phyloP scores from a whole-genome alignment of 208 protist species.

The Acanthamoeba sp. region DNA sequence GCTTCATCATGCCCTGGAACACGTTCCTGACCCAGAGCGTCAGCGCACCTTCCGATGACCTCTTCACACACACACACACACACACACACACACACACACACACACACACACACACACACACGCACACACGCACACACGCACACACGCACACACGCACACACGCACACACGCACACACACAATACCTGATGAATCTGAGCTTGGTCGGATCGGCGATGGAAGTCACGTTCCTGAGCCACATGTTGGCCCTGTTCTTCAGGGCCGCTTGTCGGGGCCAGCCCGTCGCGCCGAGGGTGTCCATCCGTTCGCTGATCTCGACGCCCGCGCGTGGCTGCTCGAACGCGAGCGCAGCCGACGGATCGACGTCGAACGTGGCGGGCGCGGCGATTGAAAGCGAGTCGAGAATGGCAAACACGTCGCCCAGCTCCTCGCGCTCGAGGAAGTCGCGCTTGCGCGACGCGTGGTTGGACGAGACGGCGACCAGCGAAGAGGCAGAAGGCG shows the following conservation, averaged over 20 bases:
- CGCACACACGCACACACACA: too few species aligned
- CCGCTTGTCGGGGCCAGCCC: not conserved
- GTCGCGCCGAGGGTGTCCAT: not conserved
- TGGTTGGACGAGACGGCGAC: conserved; percentile 8
- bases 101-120: too few species aligned
- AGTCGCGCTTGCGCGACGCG: conserved; percentile 35
- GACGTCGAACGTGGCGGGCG: not conserved
- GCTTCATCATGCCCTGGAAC: conserved; percentile 43
- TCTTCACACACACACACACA: too few species aligned
- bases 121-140: too few species aligned
- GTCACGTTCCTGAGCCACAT: not conserved
- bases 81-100: too few species aligned
- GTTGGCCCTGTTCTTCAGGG: not conserved
- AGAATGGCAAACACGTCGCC: conserved; percentile 3
- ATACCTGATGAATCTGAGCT: conserved; percentile 13
- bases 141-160: too few species aligned
- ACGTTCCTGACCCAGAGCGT: not conserved
- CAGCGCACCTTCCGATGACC: not conserved
- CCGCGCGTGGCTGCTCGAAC: not conserved
- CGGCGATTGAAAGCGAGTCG: not conserved
- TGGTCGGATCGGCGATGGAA: not conserved
- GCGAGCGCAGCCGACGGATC: too few species aligned
- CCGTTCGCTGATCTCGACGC: conserved; percentile 24
- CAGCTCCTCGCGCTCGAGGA: not conserved
- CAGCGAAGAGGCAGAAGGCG: not conserved